These are phyloP conservation scores for Aspergillus sp. DNA, from an alignment of 2,329 filamentous ascomycete species.

Conservation along the genomic window DNA sequence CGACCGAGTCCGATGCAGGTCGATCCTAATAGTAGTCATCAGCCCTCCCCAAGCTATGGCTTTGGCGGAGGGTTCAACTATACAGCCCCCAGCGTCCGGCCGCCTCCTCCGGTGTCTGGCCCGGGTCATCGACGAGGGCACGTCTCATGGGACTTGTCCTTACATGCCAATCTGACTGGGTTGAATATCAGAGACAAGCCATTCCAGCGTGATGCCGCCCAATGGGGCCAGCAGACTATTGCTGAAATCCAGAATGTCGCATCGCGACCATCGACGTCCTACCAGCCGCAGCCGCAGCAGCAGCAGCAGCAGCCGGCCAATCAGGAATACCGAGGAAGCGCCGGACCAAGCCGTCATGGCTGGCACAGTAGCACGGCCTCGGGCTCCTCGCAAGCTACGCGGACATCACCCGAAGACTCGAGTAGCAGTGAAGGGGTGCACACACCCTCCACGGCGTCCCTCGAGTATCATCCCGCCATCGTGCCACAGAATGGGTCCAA, in stretches of 20 bases:
- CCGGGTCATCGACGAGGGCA: slow-evolving; percentile 39
- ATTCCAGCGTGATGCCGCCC: slow-evolving; percentile 27
- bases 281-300: slow-evolving; percentile 19
- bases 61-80: slow-evolving; percentile 31
- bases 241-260: slow-evolving; percentile 34
- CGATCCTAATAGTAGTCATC: slow-evolving; percentile 46
- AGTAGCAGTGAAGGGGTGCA: slow-evolving; percentile 43
- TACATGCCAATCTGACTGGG: slow-evolving; percentile 38
- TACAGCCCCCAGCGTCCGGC: slow-evolving; percentile 25
- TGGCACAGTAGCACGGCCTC: slow-evolving; percentile 21
- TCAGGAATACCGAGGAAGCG: slow-evolving; percentile 20
- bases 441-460: slow-evolving; percentile 40
- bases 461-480: slow-evolving; percentile 43
- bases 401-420: slow-evolving; percentile 42
- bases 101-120: slow-evolving; percentile 36
- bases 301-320: slow-evolving; percentile 11
- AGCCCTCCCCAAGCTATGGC: slow-evolving; percentile 19
- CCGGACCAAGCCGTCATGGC: slow-evolving; percentile 18
- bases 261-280: slow-evolving; percentile 28
- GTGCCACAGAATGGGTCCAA: slow-evolving; percentile 42
- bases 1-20: slow-evolving; percentile 69
- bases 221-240: slow-evolving; percentile 39
- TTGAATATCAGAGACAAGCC: slow-evolving; percentile 34
- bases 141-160: slow-evolving; percentile 42
- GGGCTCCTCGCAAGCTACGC: slow-evolving; percentile 25